Evolutionary conservation across 257 asterid species (phyloP).

Genomic region (Solanum microdontum): DNA sequence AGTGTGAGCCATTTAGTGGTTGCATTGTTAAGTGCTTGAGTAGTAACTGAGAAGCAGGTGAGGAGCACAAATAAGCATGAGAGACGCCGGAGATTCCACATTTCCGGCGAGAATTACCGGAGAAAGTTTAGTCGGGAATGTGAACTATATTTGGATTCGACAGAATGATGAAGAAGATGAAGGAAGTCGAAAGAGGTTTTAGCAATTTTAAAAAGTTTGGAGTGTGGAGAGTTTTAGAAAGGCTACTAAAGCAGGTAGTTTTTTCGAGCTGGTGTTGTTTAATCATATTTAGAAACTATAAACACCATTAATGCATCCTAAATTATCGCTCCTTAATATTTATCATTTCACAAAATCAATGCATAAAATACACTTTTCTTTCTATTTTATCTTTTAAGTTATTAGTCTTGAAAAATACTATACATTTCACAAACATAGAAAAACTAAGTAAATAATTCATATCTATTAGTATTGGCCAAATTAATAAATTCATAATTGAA

Average conservation of each 20-base stretch:
- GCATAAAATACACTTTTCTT: too few relatives aligned
- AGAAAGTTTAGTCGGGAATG: background rate
- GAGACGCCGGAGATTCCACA: constrained; percentile 45
- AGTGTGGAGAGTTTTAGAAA: background rate
- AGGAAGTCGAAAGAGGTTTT: background rate
- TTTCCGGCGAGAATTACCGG: constrained; percentile 18
- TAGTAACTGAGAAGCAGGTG: constrained; percentile 27
- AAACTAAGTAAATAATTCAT: too few relatives aligned
- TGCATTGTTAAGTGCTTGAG: constrained; percentile 33
- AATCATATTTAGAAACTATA: background rate
- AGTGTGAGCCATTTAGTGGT: constrained; percentile 58
- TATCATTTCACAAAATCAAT: too few relatives aligned
- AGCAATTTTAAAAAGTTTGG: background rate
- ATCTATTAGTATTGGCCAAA: too few relatives aligned
- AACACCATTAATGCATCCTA: too few relatives aligned
- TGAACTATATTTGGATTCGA: background rate
- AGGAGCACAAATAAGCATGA: constrained; percentile 20
- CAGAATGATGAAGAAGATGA: background rate
- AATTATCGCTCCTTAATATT: too few relatives aligned
- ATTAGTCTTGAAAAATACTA: too few relatives aligned
- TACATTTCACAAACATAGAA: too few relatives aligned
- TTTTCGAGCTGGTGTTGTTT: background rate
- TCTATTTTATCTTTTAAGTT: too few relatives aligned
- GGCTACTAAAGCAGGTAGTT: background rate
- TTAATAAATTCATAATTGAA: too few relatives aligned